Evolutionary conservation across 352 stramenopile species (phyloP).

Genomic region (Phytophthora chlamydospora): DNA sequence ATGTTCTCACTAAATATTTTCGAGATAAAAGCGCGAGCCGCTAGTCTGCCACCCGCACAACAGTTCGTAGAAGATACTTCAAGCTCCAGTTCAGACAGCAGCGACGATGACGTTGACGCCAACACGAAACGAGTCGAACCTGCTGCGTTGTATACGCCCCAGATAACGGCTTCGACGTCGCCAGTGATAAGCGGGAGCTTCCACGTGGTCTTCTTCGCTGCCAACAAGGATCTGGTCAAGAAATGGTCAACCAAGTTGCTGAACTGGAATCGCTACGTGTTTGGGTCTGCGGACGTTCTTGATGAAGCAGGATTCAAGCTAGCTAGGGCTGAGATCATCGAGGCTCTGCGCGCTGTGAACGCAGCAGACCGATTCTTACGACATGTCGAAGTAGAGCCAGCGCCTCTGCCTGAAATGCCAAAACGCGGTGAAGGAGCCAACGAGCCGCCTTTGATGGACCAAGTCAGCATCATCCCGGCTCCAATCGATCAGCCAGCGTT

Average conservation of each 20-base stretch:
- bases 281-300: conserved; percentile 25
- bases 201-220: conserved; percentile 58
- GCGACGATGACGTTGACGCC: conserved; percentile 27
- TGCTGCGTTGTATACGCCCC: conserved; percentile 1
- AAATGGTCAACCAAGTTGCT: conserved; percentile 59
- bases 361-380: conserved; percentile 35
- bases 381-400: conserved; percentile 22
- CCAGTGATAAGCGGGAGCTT: conserved; percentile 21
- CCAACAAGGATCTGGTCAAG: conserved; percentile 54
- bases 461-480: conserved; percentile 2
- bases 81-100: conserved; percentile 36
- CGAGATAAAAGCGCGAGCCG: conserved; percentile 47
- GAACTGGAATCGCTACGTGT: conserved; percentile 81
- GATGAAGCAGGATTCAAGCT: conserved; percentile 21
- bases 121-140: not conserved
- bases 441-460: not conserved
- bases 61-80: conserved; percentile 30
- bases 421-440: not conserved
- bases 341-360: conserved; percentile 39
- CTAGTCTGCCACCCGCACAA: conserved; percentile 11
- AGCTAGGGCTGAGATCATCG: conserved; percentile 38
- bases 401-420: not conserved
- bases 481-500: conserved; percentile 1
- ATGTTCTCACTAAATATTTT: conserved; percentile 74
- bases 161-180: conserved; percentile 6